phyloP scores from a whole-genome alignment of 2,329 filamentous ascomycete genomes.

The Arthrobotrys conoides region DNA sequence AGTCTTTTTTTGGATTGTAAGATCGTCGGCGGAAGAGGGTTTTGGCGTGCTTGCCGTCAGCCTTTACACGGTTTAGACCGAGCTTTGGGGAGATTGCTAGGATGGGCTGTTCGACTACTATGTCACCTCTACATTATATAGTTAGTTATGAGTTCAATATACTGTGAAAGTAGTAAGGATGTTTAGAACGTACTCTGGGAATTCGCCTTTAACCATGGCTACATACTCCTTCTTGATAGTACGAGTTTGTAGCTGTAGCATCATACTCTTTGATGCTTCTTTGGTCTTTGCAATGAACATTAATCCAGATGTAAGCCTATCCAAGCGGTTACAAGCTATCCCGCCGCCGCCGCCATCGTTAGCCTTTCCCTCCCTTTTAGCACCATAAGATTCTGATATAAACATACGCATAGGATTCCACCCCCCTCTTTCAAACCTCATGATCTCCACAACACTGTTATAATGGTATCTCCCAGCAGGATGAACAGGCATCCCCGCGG shows the following conservation, averaged over 20 bases:
- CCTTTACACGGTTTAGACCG: conserved; percentile 92
- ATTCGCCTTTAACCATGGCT: conserved; percentile 88
- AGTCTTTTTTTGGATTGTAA: conserved; percentile 90
- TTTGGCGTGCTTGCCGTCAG: conserved; percentile 88
- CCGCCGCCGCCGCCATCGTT: conserved; percentile 42
- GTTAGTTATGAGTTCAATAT: not conserved
- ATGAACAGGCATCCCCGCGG: conserved; percentile 93
- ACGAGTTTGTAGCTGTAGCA: conserved; percentile 80
- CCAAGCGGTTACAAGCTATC: conserved; percentile 89
- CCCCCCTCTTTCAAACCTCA: conserved; percentile 79
- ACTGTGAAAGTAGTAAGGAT: not conserved
- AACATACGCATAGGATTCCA: conserved; percentile 73
- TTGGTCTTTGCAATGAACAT: conserved; percentile 97
- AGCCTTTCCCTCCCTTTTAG: not conserved
- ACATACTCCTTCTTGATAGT: conserved; percentile 96
- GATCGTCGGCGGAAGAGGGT: conserved; percentile 93
- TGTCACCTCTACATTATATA: conserved; percentile 73
- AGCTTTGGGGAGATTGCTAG: conserved; percentile 95
- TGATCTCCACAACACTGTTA: conserved; percentile 94
- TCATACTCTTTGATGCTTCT: conserved; percentile 82
- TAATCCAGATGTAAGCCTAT: conserved; percentile 92
- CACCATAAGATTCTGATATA: not conserved
- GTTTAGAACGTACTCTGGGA: conserved; percentile 74
- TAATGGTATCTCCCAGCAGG: conserved; percentile 95
- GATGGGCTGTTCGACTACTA: conserved; percentile 94